A percentile compares a stretch with the other conserved stretches of the same genome.
These are phyloP conservation scores for Moricandia moricandioides DNA, from an alignment of 345 rosid genomes.

Conservation along the genomic window DNA sequence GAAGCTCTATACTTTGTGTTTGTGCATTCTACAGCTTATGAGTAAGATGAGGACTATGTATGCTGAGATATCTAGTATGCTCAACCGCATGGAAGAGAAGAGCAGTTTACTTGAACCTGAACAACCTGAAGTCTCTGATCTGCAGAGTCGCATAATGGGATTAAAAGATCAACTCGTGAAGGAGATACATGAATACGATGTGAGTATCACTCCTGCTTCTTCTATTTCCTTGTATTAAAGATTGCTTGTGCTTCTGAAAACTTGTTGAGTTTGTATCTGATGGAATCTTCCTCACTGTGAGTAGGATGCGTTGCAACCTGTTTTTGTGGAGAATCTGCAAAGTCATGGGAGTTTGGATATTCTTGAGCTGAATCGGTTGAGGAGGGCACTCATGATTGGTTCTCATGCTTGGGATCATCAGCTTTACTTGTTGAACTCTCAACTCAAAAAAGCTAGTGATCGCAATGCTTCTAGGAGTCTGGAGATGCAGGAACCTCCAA, in stretches of 20 bases:
- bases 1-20: slow-evolving; percentile 7
- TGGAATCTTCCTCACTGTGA: slow-evolving; percentile 4
- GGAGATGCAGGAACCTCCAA: slow-evolving; percentile 32
- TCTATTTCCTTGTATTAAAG: neutral
- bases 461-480: slow-evolving; percentile 35
- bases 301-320: slow-evolving; percentile 62
- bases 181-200: slow-evolving; percentile 69
- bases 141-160: slow-evolving; percentile 49
- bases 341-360: slow-evolving; percentile 57
- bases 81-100: slow-evolving; percentile 59
- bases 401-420: slow-evolving; percentile 79
- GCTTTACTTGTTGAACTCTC: slow-evolving; percentile 62
- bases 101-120: slow-evolving; percentile 49
- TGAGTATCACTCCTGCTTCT: slow-evolving; percentile 32
- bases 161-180: slow-evolving; percentile 61
- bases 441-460: slow-evolving; percentile 47
- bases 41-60: slow-evolving; percentile 61
- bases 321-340: slow-evolving; percentile 45
- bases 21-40: slow-evolving; percentile 51
- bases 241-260: neutral
- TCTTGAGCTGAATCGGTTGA: slow-evolving; percentile 68
- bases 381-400: slow-evolving; percentile 65
- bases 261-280: slow-evolving; percentile 19
- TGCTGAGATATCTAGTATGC: slow-evolving; percentile 56
- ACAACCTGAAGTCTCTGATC: slow-evolving; percentile 42